These are phyloP conservation scores for Leccinellum luteum DNA, from an alignment of 768 basidiomycete species.

Conservation along the genomic window DNA sequence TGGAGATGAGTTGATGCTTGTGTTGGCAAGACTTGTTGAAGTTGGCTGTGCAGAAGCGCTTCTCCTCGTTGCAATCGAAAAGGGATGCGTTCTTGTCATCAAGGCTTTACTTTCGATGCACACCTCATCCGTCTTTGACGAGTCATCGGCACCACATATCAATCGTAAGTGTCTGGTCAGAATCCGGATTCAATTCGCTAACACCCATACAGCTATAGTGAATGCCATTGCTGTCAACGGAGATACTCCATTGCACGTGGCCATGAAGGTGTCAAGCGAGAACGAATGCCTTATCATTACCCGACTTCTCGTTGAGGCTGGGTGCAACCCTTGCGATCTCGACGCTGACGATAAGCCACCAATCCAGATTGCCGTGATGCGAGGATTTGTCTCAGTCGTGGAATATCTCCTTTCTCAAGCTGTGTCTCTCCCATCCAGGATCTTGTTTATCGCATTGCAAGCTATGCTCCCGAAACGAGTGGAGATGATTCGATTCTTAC, in stretches of 20 bases:
- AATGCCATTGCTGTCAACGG: neutral
- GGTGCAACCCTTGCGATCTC: neutral
- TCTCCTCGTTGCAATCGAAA: neutral
- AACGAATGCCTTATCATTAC: neutral
- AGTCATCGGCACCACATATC: neutral
- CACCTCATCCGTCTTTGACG: neutral
- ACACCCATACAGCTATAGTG: neutral
- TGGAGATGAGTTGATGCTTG: neutral
- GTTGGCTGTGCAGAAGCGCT: neutral
- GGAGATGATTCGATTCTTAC: too few species aligned
- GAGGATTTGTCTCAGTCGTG: neutral
- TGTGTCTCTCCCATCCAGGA: neutral
- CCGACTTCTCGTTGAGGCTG: neutral
- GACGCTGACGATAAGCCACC: neutral
- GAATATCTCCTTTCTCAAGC: neutral
- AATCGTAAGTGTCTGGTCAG: neutral
- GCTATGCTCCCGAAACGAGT: neutral
- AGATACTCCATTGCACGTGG: neutral
- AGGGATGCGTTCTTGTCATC: neutral
- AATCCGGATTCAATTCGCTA: neutral
- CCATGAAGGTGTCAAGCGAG: neutral
- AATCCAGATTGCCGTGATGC: neutral
- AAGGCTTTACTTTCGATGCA: conserved; percentile 5
- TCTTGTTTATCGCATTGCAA: neutral
- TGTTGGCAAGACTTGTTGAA: neutral